Evolutionary conservation across 73 alveolate species (phyloP).

Genomic region (Blepharisma japonicum): DNA sequence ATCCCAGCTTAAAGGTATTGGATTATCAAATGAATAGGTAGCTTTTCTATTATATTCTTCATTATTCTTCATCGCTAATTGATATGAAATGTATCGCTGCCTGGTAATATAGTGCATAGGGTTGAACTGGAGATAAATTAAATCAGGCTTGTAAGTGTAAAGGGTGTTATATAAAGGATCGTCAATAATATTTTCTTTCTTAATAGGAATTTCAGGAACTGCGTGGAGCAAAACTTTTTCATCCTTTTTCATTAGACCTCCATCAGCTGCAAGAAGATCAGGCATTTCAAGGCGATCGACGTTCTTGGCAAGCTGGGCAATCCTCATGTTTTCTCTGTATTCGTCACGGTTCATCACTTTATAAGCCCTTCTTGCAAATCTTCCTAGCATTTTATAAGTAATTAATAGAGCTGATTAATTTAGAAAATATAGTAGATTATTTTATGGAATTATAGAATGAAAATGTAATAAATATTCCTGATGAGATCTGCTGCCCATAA

Average conservation of each 20-base stretch:
- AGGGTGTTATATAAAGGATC: slow-evolving; percentile 32
- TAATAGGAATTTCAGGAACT: slow-evolving; percentile 49
- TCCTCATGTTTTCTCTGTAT: not conserved
- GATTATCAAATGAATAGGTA: slow-evolving; percentile 52
- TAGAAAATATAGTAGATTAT: too few relatives aligned
- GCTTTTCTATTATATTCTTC: slow-evolving; percentile 63
- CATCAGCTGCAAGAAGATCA: slow-evolving; percentile 30
- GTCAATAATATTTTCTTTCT: slow-evolving; percentile 19
- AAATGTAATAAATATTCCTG: too few relatives aligned
- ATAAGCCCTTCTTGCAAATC: not conserved
- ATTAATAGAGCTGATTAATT: too few relatives aligned
- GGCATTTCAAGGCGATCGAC: slow-evolving; percentile 29
- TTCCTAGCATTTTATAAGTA: too few relatives aligned
- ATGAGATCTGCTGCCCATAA: too few relatives aligned
- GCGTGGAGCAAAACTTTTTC: slow-evolving; percentile 37
- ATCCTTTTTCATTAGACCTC: slow-evolving; percentile 12
- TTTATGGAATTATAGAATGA: too few relatives aligned
- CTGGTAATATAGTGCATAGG: slow-evolving; percentile 66
- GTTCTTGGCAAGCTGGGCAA: not conserved
- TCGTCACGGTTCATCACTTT: slow-evolving; percentile 31
- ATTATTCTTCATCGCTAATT: slow-evolving; percentile 56
- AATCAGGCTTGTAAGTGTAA: slow-evolving; percentile 45
- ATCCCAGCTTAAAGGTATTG: slow-evolving; percentile 83
- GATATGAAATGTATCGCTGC: slow-evolving; percentile 57
- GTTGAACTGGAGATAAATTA: slow-evolving; percentile 54